Percentiles rank a stretch among this genome's conserved stretches.
phyloP scores from a whole-genome alignment of 768 basidiomycete species.

The Tylopilus rubrobrunneus region DNA sequence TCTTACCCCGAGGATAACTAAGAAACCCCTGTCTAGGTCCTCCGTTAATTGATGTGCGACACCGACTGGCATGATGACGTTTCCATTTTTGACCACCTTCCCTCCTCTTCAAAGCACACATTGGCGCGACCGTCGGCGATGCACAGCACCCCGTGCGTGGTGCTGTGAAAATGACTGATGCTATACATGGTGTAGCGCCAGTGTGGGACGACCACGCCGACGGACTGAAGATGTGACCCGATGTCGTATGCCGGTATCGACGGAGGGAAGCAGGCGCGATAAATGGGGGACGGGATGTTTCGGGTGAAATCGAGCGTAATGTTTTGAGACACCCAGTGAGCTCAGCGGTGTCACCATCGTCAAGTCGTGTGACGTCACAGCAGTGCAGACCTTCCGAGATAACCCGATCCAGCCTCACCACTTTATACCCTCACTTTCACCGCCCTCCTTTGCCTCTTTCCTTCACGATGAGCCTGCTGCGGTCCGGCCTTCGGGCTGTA shows the following conservation, averaged over 20 bases:
- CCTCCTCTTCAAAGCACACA: conserved; percentile 40
- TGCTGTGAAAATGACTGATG: conserved; percentile 36
- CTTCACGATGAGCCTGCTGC: conserved; percentile 15
- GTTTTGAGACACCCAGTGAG: conserved; percentile 24
- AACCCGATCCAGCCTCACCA: conserved; percentile 1
- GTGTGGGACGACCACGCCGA: conserved; percentile 35
- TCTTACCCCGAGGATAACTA: conserved; percentile 31
- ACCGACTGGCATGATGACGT: conserved; percentile 40
- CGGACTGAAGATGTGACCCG: conserved; percentile 32
- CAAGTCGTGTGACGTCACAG: conserved; percentile 3
- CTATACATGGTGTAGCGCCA: conserved; percentile 44
- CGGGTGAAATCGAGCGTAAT: conserved; percentile 30
- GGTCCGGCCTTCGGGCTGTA: conserved; percentile 3
- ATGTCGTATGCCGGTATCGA: conserved; percentile 18
- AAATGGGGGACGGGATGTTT: conserved; percentile 39
- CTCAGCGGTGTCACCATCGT: conserved; percentile 1
- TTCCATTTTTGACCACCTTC: conserved; percentile 36
- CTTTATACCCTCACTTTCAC: background rate
- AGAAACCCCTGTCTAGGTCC: no score
- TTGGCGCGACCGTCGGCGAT: conserved; percentile 32
- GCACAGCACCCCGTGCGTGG: conserved; percentile 35
- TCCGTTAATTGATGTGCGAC: conserved; percentile 18
- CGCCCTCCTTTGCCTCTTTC: background rate
- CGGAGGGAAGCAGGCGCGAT: conserved; percentile 29
- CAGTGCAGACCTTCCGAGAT: conserved; percentile 11